Base-by-base conservation (phyloP, 1,284 basidiomycete species). In the Cryptococcus maquisensis region DNA sequence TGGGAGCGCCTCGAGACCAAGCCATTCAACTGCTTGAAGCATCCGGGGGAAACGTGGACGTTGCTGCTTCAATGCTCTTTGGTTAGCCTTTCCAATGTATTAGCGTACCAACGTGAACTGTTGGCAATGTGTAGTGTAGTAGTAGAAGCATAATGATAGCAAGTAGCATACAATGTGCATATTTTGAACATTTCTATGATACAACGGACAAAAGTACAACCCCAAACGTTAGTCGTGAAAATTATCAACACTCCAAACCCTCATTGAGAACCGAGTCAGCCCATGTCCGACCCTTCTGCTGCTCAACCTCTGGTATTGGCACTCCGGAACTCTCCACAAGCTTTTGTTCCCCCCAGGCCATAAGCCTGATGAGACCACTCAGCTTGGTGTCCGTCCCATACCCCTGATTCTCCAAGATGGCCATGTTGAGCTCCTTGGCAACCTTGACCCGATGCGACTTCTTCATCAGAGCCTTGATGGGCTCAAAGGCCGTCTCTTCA, bases 341-440 rank as follows among this genome's bases (percentile, higher is more conserved):
- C 79, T 88, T 78, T 48, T 81, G 81, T 76, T 97, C 92, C 3
- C 92, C 93, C 89, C 90, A 97, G 39, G 81, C 84, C 67, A 95
- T 80, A 66, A 97, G 79, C 74, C 87, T 85, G 70, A 97, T 78
- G 63, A 98, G 74, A n/a, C 85, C 86, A 15, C 87, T 84, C 45
- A 98, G 78, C 77, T 95, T 97, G 44, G 93, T 90, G 68, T 95
- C 90, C 70, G 87, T 87, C 0, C 92, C 90, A 67, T 97, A 90
- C 60, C 90, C 88, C 62, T 94, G 81, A 67, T 86, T 88, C 64
- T 92, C 89, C 63, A 98, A 79, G 55, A 98, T 95, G 23, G 95
- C 94, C 0, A 90, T 87, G 69, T 98, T 98, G 66, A 98, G 85
- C 76, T 96, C 88, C 10, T 76, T 75, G 4, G 95, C 94, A 10